Base-by-base conservation (phyloP, 148 eudicot species). In the Cornus florida region DNA sequence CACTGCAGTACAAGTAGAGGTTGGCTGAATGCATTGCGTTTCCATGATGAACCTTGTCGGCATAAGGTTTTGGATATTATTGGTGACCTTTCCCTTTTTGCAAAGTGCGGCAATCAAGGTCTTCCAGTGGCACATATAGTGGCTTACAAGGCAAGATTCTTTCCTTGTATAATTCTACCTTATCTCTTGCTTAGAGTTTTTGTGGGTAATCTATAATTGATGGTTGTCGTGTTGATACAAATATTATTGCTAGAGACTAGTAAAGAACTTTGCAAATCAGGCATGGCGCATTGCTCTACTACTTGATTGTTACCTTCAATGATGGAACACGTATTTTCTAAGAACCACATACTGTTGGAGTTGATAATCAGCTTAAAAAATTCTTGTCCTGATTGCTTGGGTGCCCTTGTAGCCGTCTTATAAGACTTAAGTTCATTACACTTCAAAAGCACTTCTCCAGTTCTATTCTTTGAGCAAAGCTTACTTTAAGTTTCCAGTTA, bases 51-150 rank as follows among this genome's bases (percentile, higher is more conserved):
- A 79, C 94, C 99, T 28, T 96, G 99, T 79, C 91, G 99, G 53
- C 99, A 96, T 77, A 96, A 96, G 84, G 91, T 92, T 75, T 79
- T 96, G 79, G 99, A 96, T 89, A 93, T 96, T 81, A 91, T 96
- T 74, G 99, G 99, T 32, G 99, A 96, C 83, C 83, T 96, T 73
- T 93, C 99, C 77, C 78, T 93, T 67, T 84, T 92, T 75, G 99
- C 98, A 62, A 84, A 81, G 46, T 78, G 75, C 72, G 99, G 99
- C 41, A 96, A 86, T 86, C 99, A 93, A 89, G 99, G 99, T 69
- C 86, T 96, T 86, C 97, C 94, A 14, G 77, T 92, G 70, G 98
- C 95, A 68, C 90, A 92, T 72, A 83, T 92, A 67, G 82, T 96
- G 80, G 92, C 93, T 77, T 93, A 92, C 87, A 93, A 92, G 99